A percentile compares a stretch with the other conserved stretches of the same genome.
Evolutionary conservation across 306 rosid genomes (phyloP).

Genomic region (Vigna angularis): DNA sequence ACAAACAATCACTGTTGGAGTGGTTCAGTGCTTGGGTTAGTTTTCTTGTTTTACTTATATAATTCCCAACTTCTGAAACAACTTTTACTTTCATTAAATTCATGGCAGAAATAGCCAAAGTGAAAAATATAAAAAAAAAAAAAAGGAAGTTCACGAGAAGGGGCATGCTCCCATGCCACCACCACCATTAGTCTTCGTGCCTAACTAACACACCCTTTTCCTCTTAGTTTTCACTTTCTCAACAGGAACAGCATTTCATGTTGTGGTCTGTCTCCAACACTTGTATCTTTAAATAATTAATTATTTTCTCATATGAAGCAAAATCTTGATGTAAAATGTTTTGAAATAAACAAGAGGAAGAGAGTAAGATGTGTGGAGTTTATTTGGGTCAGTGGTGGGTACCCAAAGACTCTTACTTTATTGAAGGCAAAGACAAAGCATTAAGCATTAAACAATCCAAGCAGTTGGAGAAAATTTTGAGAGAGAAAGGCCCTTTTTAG

Average conservation of each 20-base stretch:
- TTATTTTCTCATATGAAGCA: too few relatives aligned
- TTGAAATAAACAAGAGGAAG: background rate
- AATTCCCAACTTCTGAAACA: conserved; percentile 26
- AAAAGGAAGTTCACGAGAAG: conserved; percentile 32
- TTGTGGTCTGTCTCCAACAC: too few relatives aligned
- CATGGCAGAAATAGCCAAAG: conserved; percentile 14
- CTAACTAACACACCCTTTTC: background rate
- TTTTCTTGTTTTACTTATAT: conserved; percentile 32
- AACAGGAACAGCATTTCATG: background rate
- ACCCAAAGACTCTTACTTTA: conserved; percentile 37
- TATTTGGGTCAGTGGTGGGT: conserved; percentile 49
- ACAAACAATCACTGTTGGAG: conserved; percentile 46
- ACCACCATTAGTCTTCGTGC: too few relatives aligned
- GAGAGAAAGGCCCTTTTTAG: conserved; percentile 16
- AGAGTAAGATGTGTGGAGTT: background rate
- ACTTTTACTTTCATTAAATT: conserved; percentile 52
- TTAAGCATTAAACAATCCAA: conserved; percentile 38
- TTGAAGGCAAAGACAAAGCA: conserved; percentile 40
- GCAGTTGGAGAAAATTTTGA: conserved; percentile 22
- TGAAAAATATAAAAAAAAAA: background rate
- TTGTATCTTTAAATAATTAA: too few relatives aligned
- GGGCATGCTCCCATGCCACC: conserved; percentile 18
- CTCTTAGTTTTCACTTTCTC: background rate
- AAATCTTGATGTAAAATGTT: too few relatives aligned
- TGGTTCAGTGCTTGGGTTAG: conserved; percentile 44